Percentiles rank a stretch among this genome's conserved stretches.
These are phyloP conservation scores for Medicago truncatula DNA, from an alignment of 306 rosid genomes.

Conservation along the genomic window DNA sequence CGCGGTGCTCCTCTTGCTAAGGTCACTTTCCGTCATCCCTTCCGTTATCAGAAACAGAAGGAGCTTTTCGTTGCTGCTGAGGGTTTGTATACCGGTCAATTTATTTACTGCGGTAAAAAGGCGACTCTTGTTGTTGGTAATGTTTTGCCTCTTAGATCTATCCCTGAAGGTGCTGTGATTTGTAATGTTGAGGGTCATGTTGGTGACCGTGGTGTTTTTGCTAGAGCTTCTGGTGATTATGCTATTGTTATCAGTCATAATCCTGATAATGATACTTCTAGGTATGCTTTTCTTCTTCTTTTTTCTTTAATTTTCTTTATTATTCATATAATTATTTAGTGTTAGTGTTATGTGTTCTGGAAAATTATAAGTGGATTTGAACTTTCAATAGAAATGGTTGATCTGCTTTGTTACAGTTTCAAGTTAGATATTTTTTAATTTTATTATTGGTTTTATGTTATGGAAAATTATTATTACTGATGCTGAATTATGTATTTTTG, in stretches of 20 bases:
- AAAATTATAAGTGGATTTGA: background rate
- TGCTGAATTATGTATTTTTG: background rate
- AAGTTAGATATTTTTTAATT: too few relatives aligned
- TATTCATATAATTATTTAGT: background rate
- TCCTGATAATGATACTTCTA: conserved; percentile 27
- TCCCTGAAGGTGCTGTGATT: conserved; percentile 31
- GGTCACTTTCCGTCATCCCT: conserved; percentile 31
- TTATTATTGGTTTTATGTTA: background rate
- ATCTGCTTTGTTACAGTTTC: too few relatives aligned
- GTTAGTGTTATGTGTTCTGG: too few relatives aligned
- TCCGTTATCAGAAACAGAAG: conserved; percentile 34
- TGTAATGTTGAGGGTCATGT: conserved; percentile 29
- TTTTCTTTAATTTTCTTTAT: background rate
- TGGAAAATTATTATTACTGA: background rate
- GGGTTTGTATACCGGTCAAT: conserved; percentile 25
- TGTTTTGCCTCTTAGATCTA: conserved; percentile 19
- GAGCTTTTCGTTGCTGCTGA: conserved; percentile 32
- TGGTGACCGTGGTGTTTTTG: conserved; percentile 33
- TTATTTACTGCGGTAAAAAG: conserved; percentile 24
- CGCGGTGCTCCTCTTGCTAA: conserved; percentile 32
- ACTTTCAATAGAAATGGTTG: too few relatives aligned
- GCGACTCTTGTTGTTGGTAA: conserved; percentile 21
- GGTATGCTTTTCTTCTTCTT: background rate
- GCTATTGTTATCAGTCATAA: conserved; percentile 34
- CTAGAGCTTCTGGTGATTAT: conserved; percentile 26